These are phyloP conservation scores for Dendrostoma leiphaemia DNA, from an alignment of 2,329 filamentous ascomycete genomes.

Conservation along the genomic window DNA sequence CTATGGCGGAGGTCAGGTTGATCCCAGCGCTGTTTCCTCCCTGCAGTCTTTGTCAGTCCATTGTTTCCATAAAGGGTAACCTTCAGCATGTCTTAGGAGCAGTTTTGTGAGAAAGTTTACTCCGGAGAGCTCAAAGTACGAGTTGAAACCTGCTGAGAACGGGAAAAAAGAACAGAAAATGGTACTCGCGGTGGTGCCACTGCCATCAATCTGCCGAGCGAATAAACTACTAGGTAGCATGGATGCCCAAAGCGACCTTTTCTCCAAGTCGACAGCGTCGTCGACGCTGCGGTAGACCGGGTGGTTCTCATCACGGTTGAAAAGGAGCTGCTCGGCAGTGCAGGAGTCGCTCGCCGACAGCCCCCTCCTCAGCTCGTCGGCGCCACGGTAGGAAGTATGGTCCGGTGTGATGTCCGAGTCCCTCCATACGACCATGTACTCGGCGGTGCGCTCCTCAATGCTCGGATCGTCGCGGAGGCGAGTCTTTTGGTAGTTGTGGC, in stretches of 20 bases:
- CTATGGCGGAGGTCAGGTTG: conserved; percentile 76
- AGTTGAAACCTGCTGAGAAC: too few relatives aligned
- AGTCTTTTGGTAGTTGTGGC: conserved; percentile 70
- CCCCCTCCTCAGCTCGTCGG: conserved; percentile 65
- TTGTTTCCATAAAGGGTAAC: too few relatives aligned
- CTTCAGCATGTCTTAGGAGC: too few relatives aligned
- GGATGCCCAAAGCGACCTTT: conserved; percentile 41
- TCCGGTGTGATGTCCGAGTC: conserved; percentile 74
- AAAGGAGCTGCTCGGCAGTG: conserved; percentile 70
- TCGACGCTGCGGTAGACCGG: conserved; percentile 58
- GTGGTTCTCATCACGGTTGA: conserved; percentile 74
- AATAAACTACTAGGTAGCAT: conserved; percentile 66
- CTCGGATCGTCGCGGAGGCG: conserved; percentile 70
- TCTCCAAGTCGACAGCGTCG: conserved; percentile 39
- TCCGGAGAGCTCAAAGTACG: too few relatives aligned
- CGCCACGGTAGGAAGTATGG: conserved; percentile 30
- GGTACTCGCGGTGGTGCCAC: conserved; percentile 60
- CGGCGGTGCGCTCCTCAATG: conserved; percentile 53
- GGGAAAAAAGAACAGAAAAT: too few relatives aligned
- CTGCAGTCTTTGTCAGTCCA: too few relatives aligned
- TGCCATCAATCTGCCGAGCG: conserved; percentile 70
- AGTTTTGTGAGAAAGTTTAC: too few relatives aligned
- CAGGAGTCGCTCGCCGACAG: conserved; percentile 53
- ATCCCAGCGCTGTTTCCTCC: conserved; percentile 76
- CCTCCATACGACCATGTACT: conserved; percentile 87